Base-by-base conservation (phyloP, 257 asterid species). In the Verbascum thapsus region DNA sequence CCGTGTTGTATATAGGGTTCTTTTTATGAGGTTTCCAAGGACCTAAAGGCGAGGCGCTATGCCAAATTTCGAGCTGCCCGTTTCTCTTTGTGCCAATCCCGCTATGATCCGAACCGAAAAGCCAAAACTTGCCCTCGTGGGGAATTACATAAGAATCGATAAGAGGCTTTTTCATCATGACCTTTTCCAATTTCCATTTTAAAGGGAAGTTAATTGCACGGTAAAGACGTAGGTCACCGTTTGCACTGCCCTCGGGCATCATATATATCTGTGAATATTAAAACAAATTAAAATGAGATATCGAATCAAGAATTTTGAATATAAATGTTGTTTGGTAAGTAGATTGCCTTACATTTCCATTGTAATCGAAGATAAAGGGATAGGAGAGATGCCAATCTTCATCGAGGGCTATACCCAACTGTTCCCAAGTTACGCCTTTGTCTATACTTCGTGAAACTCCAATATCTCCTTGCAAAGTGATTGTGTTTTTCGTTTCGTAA, bases 341-440 rank as follows among this genome's bases (percentile, higher is more conserved):
- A 16, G 32, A n/a, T 5, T 26, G 26, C 54, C 89, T 85, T 85
- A 92, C 99, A 67, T 79, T 85, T 75, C 95, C 88, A 13, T 87
- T 75, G 81, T 85, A 80, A 60, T 94, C 90, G 41, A 94, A 94
- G 70, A 90, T 89, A 34, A 83, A 90, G 0, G 99, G 97, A 81
- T 80, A 94, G 17, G 99, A 94, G 38, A 94, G 97, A 83, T 94
- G 99, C 97, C 99, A 94, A 67, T 82, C 88, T 71, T 90, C 97
- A 58, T 94, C 95, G 11, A 94, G 84, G 57, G 95, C 95, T 35
- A 84, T 76, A 7, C 99, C 99, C 77, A 94, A 69, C 68, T 80
- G 96, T 73, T 87, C 80, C 99, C 99, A 94, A 1, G 96, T 87
- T 12, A 82, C 95, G 64, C 97, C 99, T 49, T 84, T 72, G 69